These are phyloP conservation scores for Pichia sp. DNA, from an alignment of 1,139 yeast species.

Conservation along the genomic window DNA sequence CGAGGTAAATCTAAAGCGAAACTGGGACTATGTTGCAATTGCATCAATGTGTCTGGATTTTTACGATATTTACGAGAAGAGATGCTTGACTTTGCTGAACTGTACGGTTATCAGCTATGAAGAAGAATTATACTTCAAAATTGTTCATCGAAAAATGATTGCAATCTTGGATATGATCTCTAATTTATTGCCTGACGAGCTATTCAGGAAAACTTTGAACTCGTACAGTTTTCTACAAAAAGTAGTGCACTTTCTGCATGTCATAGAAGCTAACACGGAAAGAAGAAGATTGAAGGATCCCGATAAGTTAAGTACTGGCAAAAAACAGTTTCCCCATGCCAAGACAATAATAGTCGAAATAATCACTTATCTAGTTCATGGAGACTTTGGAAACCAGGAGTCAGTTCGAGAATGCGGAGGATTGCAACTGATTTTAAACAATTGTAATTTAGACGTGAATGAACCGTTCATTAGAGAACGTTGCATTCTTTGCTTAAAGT, in stretches of 20 bases:
- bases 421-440: slow-evolving; percentile 66
- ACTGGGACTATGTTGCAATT: slow-evolving; percentile 14
- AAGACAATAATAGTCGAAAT: slow-evolving; percentile 62
- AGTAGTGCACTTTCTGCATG: slow-evolving; percentile 43
- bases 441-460: slow-evolving; percentile 79
- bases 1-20: background rate
- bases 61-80: slow-evolving; percentile 30
- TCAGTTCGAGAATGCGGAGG: slow-evolving; percentile 63
- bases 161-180: slow-evolving; percentile 47
- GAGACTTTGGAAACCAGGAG: slow-evolving; percentile 60
- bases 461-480: slow-evolving; percentile 89
- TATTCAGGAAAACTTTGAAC: slow-evolving; percentile 48
- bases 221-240: slow-evolving; percentile 48
- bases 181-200: slow-evolving; percentile 48
- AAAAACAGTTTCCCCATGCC: slow-evolving; percentile 47
- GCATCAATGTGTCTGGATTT: slow-evolving; percentile 33
- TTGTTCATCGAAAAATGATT: slow-evolving; percentile 27
- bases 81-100: slow-evolving; percentile 19
- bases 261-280: slow-evolving; percentile 48
- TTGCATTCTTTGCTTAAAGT: slow-evolving; percentile 72
- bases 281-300: slow-evolving; percentile 34
- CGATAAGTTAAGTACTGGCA: background rate
- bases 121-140: slow-evolving; percentile 16
- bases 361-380: slow-evolving; percentile 50
- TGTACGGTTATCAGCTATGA: slow-evolving; percentile 12